A percentile compares a stretch with the other conserved stretches of the same genome.
phyloP scores from a whole-genome alignment of 352 stramenopile genomes.

The Phytopythium montanum region DNA sequence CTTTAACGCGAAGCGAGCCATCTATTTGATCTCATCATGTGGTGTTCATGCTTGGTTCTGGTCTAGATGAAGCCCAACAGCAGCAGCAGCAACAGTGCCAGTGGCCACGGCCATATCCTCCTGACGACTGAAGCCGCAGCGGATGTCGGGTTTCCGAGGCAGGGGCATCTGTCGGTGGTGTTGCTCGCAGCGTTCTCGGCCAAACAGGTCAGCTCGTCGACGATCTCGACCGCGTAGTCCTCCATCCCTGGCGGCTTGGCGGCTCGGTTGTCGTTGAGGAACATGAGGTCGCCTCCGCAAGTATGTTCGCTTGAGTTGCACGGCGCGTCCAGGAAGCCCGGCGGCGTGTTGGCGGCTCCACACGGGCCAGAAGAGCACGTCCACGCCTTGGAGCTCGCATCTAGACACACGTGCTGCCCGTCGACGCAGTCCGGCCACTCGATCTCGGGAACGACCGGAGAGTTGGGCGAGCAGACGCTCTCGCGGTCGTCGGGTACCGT shows the following conservation, averaged over 20 bases:
- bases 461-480: slow-evolving; percentile 56
- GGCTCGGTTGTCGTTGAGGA: slow-evolving; percentile 75
- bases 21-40: not conserved
- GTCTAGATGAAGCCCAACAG: not conserved
- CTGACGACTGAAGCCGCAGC: not conserved
- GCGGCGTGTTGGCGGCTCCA: slow-evolving; percentile 31
- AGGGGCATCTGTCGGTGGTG: slow-evolving; percentile 39
- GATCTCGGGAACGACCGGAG: slow-evolving; percentile 44
- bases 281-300: slow-evolving; percentile 54
- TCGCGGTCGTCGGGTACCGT: slow-evolving; percentile 53
- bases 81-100: not conserved
- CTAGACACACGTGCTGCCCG: slow-evolving; percentile 50
- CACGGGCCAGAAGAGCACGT: slow-evolving; percentile 52
- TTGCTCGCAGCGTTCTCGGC: slow-evolving; percentile 25
- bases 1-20: not conserved
- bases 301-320: slow-evolving; percentile 53
- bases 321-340: slow-evolving; percentile 53
- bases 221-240: slow-evolving; percentile 63
- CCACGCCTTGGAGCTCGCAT: slow-evolving; percentile 34
- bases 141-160: slow-evolving; percentile 31
- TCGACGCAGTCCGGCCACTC: slow-evolving; percentile 59
- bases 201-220: slow-evolving; percentile 46
- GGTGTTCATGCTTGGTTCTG: not conserved
- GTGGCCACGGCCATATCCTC: not conserved
- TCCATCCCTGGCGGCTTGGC: slow-evolving; percentile 77